A percentile compares a stretch with the other conserved stretches of the same genome.
phyloP scores from a whole-genome alignment of 495 filamentous ascomycete genomes.

The Penicillium angulare region DNA sequence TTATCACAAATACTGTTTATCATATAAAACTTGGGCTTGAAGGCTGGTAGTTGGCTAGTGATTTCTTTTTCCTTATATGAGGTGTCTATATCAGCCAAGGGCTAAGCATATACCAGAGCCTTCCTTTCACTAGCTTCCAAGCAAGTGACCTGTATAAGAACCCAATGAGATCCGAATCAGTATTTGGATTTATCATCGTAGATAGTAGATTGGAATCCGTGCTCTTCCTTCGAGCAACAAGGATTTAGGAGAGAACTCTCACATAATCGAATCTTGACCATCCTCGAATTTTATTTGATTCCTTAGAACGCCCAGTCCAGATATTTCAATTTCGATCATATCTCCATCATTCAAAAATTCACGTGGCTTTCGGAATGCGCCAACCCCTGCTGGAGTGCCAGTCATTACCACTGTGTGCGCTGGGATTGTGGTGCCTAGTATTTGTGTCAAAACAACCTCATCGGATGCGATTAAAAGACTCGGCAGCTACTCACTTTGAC shows the following conservation, averaged over 20 bases:
- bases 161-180: neutral
- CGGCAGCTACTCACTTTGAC: neutral
- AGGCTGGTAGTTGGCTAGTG: no score
- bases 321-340: neutral
- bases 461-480: no score
- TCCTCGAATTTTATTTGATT: neutral
- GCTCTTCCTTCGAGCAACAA: neutral
- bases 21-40: no score
- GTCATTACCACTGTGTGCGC: conserved; percentile 42
- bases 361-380: conserved; percentile 7
- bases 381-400: conserved; percentile 5
- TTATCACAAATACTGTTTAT: no score
- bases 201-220: no score
- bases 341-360: neutral
- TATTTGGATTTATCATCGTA: no score
- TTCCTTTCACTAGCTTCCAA: conserved; percentile 5
- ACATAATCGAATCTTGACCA: neutral
- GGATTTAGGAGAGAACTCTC: neutral
- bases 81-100: conserved; percentile 5
- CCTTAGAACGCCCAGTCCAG: neutral
- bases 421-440: conserved; percentile 65
- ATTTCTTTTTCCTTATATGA: no score
- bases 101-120: conserved; percentile 7
- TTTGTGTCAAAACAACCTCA: no score
- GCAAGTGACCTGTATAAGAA: conserved; percentile 3